Evolutionary conservation across 139 green algal genomes (phyloP), one percentile per base, ranked within the genome.

Genomic region (Raphidocelis subcapitata): DNA sequence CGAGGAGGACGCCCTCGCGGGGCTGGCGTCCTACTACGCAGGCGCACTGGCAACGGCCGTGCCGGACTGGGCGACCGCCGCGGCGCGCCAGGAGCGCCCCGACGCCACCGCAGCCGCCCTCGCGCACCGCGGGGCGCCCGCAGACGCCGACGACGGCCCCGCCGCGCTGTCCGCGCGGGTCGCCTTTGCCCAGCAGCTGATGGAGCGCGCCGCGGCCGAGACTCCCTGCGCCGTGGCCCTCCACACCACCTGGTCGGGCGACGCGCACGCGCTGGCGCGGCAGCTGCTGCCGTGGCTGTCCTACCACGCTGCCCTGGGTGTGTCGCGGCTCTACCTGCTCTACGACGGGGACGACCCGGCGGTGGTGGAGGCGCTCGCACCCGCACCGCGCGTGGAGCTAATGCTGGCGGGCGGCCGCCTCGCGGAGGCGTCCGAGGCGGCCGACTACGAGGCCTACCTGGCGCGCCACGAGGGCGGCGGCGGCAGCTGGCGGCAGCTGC

Each of bases 251-350:
- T 80, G 52, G 41, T 37, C 63, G 21, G 82, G 69, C 4, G 78
- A 88, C 36, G n/a, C 88, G 57, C 46, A 44, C 41, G 84, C 55
- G 12, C 57, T 89, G n/a, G 49, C 81, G 47, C 55, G 68, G 26
- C 76, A 88, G 36, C 49, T 90, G 37, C 36, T 90, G 47, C 84
- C 84, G 16, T 90, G 84, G 84, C 51, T 90, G 56, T 75, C 77
- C 26, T 88, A 86, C 57, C 84, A 90, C 62, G 81, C 76, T 0
- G 76, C 73, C 23, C 66, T 90, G 32, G 84, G 84, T 3, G 76
- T 80, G 12, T 54, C 65, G 35, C 55, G 52, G 23, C 77, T 90
- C 20, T 90, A 87, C 20, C 65, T 85, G n/a, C 49, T 89, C 65
- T 89, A 89, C 55, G 82, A 89, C 20, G 84, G 84, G 8, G 47